These are phyloP conservation scores for Botrytis deweyae DNA, from an alignment of 2,329 filamentous ascomycete species.

Conservation along the genomic window DNA sequence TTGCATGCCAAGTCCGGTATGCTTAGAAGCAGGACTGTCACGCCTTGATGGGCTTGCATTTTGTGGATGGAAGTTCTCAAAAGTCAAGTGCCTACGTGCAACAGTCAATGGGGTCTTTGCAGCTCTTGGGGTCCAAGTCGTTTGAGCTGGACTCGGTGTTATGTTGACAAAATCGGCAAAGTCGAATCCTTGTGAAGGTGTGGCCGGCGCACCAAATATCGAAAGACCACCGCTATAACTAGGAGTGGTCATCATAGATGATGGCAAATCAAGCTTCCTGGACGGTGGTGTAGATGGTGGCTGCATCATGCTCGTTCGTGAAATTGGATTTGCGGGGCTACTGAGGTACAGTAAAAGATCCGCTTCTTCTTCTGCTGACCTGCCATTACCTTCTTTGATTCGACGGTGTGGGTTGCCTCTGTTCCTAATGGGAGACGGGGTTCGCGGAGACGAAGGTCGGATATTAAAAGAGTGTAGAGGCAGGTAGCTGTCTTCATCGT, in stretches of 20 bases:
- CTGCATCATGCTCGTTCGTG: conserved; percentile 61
- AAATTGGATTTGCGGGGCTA: conserved; percentile 68
- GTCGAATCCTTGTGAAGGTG: conserved; percentile 82
- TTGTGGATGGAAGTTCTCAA: conserved; percentile 33
- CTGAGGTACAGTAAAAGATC: conserved; percentile 82
- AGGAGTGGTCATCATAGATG: conserved; percentile 86
- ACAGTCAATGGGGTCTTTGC: conserved; percentile 36
- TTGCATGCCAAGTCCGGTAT: conserved; percentile 60
- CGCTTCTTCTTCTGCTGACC: conserved; percentile 74
- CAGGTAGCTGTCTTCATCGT: conserved; percentile 82
- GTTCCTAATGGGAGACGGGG: conserved; percentile 67
- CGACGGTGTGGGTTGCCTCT: conserved; percentile 49
- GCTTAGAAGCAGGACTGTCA: conserved; percentile 41
- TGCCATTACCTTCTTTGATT: conserved; percentile 53
- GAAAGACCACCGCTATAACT: conserved; percentile 62
- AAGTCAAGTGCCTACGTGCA: conserved; percentile 34
- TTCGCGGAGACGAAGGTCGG: conserved; percentile 80
- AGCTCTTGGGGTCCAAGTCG: conserved; percentile 58
- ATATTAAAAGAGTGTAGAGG: conserved; percentile 73
- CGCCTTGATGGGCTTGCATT: conserved; percentile 28
- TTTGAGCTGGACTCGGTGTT: conserved; percentile 91
- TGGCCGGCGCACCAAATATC: conserved; percentile 69
- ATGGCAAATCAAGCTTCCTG: conserved; percentile 69
- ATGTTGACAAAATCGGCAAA: conserved; percentile 98
- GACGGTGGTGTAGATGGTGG: conserved; percentile 76